Percentiles rank a stretch among this genome's conserved stretches.
Evolutionary conservation across 176 grass and related monocot species (phyloP).

Genomic region (Luzula sylvatica): DNA sequence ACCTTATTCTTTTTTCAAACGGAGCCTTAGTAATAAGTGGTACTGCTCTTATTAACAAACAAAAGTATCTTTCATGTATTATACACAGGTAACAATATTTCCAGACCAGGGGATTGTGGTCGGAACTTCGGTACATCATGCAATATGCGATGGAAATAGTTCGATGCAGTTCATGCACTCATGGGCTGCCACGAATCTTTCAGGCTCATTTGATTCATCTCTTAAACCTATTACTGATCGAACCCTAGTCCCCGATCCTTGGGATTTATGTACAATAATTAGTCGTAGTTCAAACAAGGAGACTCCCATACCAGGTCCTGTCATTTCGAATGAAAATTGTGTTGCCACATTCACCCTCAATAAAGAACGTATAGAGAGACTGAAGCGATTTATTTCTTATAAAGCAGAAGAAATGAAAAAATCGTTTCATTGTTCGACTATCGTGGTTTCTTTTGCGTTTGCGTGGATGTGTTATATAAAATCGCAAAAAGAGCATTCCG

Average conservation of each 20-base stretch:
- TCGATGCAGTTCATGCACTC: constrained; percentile 1
- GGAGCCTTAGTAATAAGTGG: no score
- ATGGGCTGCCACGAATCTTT: neutral
- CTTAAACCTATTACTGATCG: neutral
- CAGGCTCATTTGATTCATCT: neutral
- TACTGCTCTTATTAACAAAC: no score
- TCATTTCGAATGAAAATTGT: no score
- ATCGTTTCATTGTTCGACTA: constrained; percentile 17
- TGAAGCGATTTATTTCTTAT: neutral
- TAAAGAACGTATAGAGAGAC: neutral
- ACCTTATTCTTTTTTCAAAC: no score
- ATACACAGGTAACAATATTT: constrained; percentile 1
- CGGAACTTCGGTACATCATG: neutral
- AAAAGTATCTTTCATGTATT: no score
- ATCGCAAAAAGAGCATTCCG: neutral
- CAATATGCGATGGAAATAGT: neutral
- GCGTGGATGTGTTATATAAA: constrained; percentile 32
- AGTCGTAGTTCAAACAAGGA: no score
- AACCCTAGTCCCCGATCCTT: neutral
- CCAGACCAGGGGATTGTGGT: neutral
- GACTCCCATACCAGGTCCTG: neutral
- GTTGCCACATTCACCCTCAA: constrained; percentile 9
- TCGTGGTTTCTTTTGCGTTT: constrained; percentile 26
- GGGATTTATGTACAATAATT: neutral
- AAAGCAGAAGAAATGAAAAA: neutral